Base-by-base conservation (phyloP, 2,329 filamentous ascomycete genomes). In the Colletotrichum lupini region DNA sequence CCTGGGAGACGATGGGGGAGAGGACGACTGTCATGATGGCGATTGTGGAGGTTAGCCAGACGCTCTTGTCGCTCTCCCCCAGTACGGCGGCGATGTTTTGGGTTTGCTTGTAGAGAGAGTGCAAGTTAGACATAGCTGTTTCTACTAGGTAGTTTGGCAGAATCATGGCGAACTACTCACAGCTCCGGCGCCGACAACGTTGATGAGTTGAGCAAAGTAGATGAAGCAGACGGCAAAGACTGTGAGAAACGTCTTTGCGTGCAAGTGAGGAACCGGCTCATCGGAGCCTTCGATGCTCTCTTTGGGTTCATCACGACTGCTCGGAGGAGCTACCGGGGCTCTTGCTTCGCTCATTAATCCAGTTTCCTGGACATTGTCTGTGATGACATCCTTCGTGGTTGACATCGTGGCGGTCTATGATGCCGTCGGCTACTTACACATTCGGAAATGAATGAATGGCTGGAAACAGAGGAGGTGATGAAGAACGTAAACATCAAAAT, bases 161-260 rank as follows among this genome's bases (percentile, higher is more conserved):
- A 16, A 2, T 42, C 35, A 16, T 42, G 35, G 35, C 16, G 35
- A 2, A 16, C 14, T 42, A 75, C 80, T 76, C 75, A 82, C 80
- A 52, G 80, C 79, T 28, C 80, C 81, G 24, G 77, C 81, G 2
- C 82, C 82, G 11, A 83, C 81, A 9, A 83, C 67, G 64, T 76
- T 79, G 28, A 82, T 64, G 0, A 82, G 65, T 67, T 83, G 82
- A 12, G 80, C 79, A 71, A 82, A 79, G 75, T 83, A 83, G 58
- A 83, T 82, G n/a, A 82, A 56, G 67, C 79, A 79, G 0, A 83
- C 80, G 11, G 82, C 77, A n/a, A 80, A 74, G 26, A 83, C 78
- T 22, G 79, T 79, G 1, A 83, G 72, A 56, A 78, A 81, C 0
- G 81, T 83, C 77, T 80, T 81, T 59, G 76, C 69, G 68, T 80